Evolutionary conservation across 768 basidiomycete species (phyloP), one percentile per base, ranked within the genome.

Genomic region (Scleroderma citrinum): DNA sequence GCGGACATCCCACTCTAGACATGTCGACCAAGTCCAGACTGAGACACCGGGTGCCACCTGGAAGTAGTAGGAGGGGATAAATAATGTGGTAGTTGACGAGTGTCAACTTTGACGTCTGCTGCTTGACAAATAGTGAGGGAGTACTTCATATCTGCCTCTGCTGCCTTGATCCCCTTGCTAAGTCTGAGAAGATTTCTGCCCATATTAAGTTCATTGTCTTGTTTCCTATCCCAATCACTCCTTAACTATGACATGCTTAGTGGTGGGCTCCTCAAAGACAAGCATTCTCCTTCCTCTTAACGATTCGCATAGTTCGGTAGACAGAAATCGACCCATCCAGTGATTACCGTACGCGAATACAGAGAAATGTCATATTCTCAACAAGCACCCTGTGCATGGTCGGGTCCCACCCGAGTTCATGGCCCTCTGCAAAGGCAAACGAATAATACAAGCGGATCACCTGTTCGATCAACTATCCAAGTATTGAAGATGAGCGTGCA

Each of bases 371-470:
- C 37, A 14, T 39, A 37, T 10, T 29, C 26, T 19, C 47, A 13
- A 24, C 47, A n/a, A 13, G 5, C 37, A 47, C 46, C 7, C 46
- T 19, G 16, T 31, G 8, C 4, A 37, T 29, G 37, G 19, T 48
- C 11, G 47, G 47, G 14, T 48, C 47, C 47, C 47, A 48, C 6
- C 47, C 47, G 7, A 39, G 47, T 19, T 48, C 26, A 6, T 38
- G 26, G 5, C 32, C 39, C 7, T 41, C 24, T 3, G 38, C 47
- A 21, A 39, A 48, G 23, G 47, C 31, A 3, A 48, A 17, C 29
- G 47, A 38, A 13, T 14, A 41, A 19, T 41, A 26, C 17, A 38
- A 48, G 20, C 30, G 38, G 30, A 41, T 48, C 7, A 48, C 11
- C 13, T 26, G 46, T 10, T 14, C 13, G 0, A 20, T 8, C 12